phyloP scores from a whole-genome alignment of 495 filamentous ascomycete species.

The Chaetomium fimeti region DNA sequence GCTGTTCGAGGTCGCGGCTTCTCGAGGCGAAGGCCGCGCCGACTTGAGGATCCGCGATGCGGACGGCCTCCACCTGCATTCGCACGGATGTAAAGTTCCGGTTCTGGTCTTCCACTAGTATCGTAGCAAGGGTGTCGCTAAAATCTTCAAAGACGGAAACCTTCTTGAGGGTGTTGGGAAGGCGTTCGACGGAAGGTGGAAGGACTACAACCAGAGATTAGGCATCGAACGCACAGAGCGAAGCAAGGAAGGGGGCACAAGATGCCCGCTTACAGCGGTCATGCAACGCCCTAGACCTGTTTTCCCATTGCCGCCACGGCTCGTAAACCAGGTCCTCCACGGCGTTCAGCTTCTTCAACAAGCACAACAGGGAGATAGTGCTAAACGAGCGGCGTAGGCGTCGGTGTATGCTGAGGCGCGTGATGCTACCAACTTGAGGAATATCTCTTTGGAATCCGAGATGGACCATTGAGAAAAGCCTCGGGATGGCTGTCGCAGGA shows the following conservation, averaged over 20 bases:
- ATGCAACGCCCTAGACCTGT: background rate
- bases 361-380: background rate
- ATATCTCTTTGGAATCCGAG: background rate
- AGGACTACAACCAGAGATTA: slow-evolving; percentile 10
- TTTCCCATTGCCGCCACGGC: slow-evolving; percentile 23
- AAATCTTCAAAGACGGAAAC: slow-evolving; percentile 22
- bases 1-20: slow-evolving; percentile 19
- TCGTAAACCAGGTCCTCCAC: slow-evolving; percentile 23
- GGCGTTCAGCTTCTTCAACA: slow-evolving; percentile 19
- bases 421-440: slow-evolving; percentile 17
- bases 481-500: slow-evolving; percentile 15
- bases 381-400: slow-evolving; percentile 11
- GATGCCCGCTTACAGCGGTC: slow-evolving; percentile 13
- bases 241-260: background rate
- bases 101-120: background rate
- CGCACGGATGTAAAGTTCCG: background rate
- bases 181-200: slow-evolving; percentile 3
- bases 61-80: slow-evolving; percentile 5
- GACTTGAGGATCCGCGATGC: slow-evolving; percentile 11
- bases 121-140: slow-evolving; percentile 12
- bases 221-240: background rate
- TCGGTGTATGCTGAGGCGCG: slow-evolving; percentile 18
- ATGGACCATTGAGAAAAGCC: slow-evolving; percentile 16
- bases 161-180: slow-evolving; percentile 19
- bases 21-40: slow-evolving; percentile 16